Base-by-base conservation (phyloP, 2,329 filamentous ascomycete species). In the Plectosphaerella cucumerina region DNA sequence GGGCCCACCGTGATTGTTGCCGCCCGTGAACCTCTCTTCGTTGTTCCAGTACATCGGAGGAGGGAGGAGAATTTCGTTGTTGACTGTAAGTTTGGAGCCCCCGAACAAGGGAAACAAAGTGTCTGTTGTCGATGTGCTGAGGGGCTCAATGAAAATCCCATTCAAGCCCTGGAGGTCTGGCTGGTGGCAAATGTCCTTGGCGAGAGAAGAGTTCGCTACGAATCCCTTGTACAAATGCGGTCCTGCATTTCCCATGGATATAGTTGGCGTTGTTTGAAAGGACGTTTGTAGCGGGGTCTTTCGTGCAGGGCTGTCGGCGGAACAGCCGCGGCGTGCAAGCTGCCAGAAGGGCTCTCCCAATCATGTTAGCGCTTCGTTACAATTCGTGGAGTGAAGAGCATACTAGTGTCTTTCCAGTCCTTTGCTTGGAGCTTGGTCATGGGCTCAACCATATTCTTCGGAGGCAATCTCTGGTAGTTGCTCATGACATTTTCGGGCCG, bases 31-130 rank as follows among this genome's bases (percentile, higher is more conserved):
- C 2, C 82, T 75, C 45, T 80, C 76, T 48, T 87, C 82, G n/a
- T 80, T 75, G 52, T 75, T 75, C 76, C 82, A 86, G 65, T 88
- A 87, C 77, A 87, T 86, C 45, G 84, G 82, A 1, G 85, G 82
- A 0, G 85, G 85, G 15, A 88, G 77, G 15, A 87, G 72, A 53
- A 88, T 87, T 57, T 88, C 85, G 60, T 85, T 87, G 70, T 88
- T 87, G 55, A 85, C 78, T n/a, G 77, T 76, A 34, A 87, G 71
- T 61, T 88, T 88, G 66, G 83, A 87, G 53, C 85, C 85, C 42
- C 84, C 80, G 56, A 88, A 87, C 61, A 88, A 73, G 17, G 85
- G 85, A 43, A 86, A 76, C 18, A 87, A 66, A 5, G 76, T 71
- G 53, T 76, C 77, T 37, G 81, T 84, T 2, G 81, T 72, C 2